Base-by-base conservation (phyloP, 2,329 filamentous ascomycete genomes). In the Aspergillus thermomutatus region DNA sequence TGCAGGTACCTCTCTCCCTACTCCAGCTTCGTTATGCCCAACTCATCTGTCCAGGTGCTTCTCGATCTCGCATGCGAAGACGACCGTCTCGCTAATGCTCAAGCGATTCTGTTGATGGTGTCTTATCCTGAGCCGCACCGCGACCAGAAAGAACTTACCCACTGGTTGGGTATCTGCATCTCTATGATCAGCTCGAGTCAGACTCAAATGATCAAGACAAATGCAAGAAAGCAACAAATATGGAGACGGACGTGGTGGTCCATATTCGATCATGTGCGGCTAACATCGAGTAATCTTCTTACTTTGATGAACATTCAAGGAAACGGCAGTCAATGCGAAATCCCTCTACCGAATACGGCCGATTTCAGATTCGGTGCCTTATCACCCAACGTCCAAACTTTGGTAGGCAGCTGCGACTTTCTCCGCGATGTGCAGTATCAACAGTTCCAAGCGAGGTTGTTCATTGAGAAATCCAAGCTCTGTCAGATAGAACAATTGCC, bases 201-300 rank as follows among this genome's bases (percentile, higher is more conserved):
- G 10, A 55, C 14, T 26, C 17, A 45, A 52, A 23, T 23, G 11
- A 10, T 8, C 47, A 2, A 17, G 23, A 14, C 48, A 52, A 48
- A 52, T 10, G 34, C 11, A 3, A 23, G 27, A 10, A 17, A 45
- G 25, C 37, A 28, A n/a, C 47, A 51, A 25, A 21, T 52, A 7
- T 58, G 52, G 52, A 51, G 45, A 28, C 52, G 56, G 17, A 55
- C 56, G 4, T 58, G 56, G 56, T 58, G 56, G 56, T 52, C 49
- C 27, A n/a, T 58, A 14, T 27, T 41, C 26, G 55, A 55, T 31
- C 52, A 58, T 40, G 48, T 47, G 17, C 56, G 45, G 5, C 45
- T 58, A 3, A 52, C 52, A 6, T 47, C 52, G 2, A 34, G 50
- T 23, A 50, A 55, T 19, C 34, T 55, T 4, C 40, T 50, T 7